These are phyloP conservation scores for Keithomyces neogunnii DNA, from an alignment of 2,329 filamentous ascomycete species.

Conservation along the genomic window DNA sequence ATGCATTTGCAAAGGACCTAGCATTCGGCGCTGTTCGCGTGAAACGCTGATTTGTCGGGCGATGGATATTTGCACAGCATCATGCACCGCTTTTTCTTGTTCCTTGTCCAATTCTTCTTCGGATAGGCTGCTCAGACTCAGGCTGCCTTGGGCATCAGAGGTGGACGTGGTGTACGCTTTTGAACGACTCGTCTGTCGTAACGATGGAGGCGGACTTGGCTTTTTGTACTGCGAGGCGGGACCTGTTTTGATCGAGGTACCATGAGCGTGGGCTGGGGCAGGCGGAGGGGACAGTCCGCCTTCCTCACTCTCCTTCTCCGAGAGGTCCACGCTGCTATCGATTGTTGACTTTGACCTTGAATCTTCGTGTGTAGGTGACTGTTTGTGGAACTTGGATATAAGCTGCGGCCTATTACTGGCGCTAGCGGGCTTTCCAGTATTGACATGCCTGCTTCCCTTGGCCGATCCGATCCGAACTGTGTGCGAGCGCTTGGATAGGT, in stretches of 20 bases:
- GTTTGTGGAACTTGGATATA: conserved; percentile 8
- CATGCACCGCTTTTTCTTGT: conserved; percentile 30
- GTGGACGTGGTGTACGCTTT: not conserved
- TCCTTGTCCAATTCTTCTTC: conserved; percentile 10
- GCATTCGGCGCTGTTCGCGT: conserved; percentile 49
- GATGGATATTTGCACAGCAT: conserved; percentile 57
- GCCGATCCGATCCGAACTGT: conserved; percentile 6
- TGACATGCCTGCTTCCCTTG: not conserved
- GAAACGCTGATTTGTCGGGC: conserved; percentile 61
- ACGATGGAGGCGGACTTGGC: not conserved
- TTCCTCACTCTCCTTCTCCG: not conserved
- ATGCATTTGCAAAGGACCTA: conserved; percentile 41
- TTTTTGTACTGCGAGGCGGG: not conserved
- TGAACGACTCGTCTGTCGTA: not conserved
- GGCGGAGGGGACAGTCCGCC: not conserved
- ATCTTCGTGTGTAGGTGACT: conserved; percentile 1
- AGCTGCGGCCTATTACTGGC: not conserved
- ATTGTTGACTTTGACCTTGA: conserved; percentile 3
- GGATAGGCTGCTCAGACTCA: not conserved
- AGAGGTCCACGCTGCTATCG: not conserved
- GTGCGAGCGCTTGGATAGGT: not conserved
- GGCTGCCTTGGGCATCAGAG: not conserved
- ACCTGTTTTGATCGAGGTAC: not conserved
- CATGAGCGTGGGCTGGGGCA: not conserved
- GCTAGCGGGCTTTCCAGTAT: not conserved